phyloP scores from a whole-genome alignment of 441 rosid genomes.

The Gossypium davidsonii region DNA sequence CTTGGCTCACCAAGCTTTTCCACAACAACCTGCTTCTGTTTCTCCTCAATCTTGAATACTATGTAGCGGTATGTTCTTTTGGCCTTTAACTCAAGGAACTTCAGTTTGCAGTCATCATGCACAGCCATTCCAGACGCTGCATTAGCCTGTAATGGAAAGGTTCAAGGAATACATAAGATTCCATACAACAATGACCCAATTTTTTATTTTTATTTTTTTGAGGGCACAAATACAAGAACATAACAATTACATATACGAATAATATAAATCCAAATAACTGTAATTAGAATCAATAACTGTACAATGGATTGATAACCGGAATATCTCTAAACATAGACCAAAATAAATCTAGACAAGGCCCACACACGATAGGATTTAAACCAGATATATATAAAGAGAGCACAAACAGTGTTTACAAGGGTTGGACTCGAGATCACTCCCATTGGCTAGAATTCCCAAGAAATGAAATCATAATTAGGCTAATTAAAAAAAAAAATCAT shows the following conservation, averaged over 20 bases:
- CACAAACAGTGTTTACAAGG: too few relatives aligned
- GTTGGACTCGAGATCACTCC: too few relatives aligned
- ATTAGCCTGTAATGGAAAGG: slow-evolving; percentile 16
- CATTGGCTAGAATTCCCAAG: not conserved
- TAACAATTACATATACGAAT: too few relatives aligned
- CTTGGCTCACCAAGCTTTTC: slow-evolving; percentile 32
- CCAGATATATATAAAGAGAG: too few relatives aligned
- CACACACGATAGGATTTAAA: too few relatives aligned
- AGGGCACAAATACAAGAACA: too few relatives aligned
- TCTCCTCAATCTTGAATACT: slow-evolving; percentile 34
- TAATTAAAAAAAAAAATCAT: not conserved
- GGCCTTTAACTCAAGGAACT: slow-evolving; percentile 28
- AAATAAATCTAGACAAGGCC: too few relatives aligned
- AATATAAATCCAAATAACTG: too few relatives aligned
- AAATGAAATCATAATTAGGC: not conserved
- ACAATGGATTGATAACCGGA: too few relatives aligned
- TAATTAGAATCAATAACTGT: too few relatives aligned
- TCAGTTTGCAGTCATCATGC: slow-evolving; percentile 28
- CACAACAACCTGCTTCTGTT: slow-evolving; percentile 29
- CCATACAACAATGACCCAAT: not conserved
- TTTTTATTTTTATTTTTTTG: too few relatives aligned
- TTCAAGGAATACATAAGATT: not conserved
- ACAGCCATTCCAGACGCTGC: slow-evolving; percentile 32
- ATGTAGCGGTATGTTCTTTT: slow-evolving; percentile 28
- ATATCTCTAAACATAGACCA: too few relatives aligned